Evolutionary conservation across 2,329 filamentous ascomycete species (phyloP), one percentile per base, ranked within the genome.

Genomic region (Aspergillus sojae): DNA sequence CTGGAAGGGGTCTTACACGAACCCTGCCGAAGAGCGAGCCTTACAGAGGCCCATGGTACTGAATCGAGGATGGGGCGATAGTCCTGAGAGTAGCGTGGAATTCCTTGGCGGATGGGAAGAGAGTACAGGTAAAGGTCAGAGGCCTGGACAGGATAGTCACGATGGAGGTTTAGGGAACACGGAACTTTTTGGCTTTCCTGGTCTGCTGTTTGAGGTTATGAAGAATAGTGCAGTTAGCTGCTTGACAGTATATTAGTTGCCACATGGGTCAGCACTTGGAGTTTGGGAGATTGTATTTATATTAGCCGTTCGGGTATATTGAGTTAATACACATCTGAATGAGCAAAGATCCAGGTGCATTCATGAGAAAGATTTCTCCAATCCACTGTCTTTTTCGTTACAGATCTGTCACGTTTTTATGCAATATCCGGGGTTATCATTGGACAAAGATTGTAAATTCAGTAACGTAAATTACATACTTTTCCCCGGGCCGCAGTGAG

Each of bases 161-260:
- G 81, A 84, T 70, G 75, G 87, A 79, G 80, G 85, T 78, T 77
- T 90, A 65, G 88, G 87, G 23, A 91, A 90, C 61, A 97, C 94
- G 19, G 94, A 94, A 65, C 79, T 99, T 32, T 98, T 93, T 80
- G 94, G 94, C 1, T 97, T 97, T 73, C 94, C 95, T 0, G 94
- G 95, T 0, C 81, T 98, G 77, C 88, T 97, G 54, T 98, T 99
- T 80, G 95, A 99, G 80, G 94, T 99, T 32, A 80, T 98, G 77
- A 94, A 92, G 87, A 97, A 96, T 74, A 93, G 92, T 4, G 90
- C 88, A 65, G 91, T 99, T 28, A 96, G 93, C 77, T 91, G 92
- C 30, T 83, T 98, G 75, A 98, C 94, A 11, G 89, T 97, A 28
- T 97, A 94, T 81, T 97, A 39, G 68, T 39, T 32, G n/a, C 6